Base-by-base conservation (phyloP, 1,284 basidiomycete genomes). In the Anthracocystis walkeri region DNA sequence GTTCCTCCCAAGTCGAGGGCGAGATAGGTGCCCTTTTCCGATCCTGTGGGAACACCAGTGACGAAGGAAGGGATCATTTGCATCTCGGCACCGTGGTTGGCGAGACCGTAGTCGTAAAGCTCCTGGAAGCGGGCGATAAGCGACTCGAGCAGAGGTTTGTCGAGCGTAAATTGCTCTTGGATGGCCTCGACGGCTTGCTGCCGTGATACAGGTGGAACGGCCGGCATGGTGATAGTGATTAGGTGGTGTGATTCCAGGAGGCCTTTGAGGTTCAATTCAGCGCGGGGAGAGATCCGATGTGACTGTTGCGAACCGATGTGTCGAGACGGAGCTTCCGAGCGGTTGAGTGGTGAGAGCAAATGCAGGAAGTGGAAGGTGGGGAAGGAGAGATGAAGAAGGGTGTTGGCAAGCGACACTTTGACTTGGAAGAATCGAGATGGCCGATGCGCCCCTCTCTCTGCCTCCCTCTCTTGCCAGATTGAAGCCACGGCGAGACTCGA, bases 1-100 rank as follows among this genome's bases (percentile, higher is more conserved):
- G 82, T 83, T 27, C 82, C 82, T 14, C 82, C 82, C 21, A 83
- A 66, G 58, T 83, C 82, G 33, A 83, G 66, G 4, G 82, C 82
- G 41, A 83, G 75, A 50, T 81, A 83, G 49, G 81, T 82, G 20
- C 82, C 82, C 59, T 71, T 73, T 64, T 83, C 82, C 16, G 77
- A 41, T 10, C 82, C 82, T 12, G 79, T 70, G 10, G 82, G 82
- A 3, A 82, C 70, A 41, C 81, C 81, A 0, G 82, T 82, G 55
- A 82, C 79, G 53, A 80, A 83, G 21, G 75, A 70, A 10, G 82
- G 82, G 50, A 83, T 80, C 81, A 82, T 82, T 58, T 77, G 77
- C 82, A 83, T 83, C n/a, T 79, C 69, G 25, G 79, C 80, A 25
- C 77, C 75, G 46, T 77, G 60, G 42, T 78, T 63, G 38, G 65